Base-by-base conservation (phyloP, 2,329 filamentous ascomycete genomes). In the Talaromyces verruculosus region DNA sequence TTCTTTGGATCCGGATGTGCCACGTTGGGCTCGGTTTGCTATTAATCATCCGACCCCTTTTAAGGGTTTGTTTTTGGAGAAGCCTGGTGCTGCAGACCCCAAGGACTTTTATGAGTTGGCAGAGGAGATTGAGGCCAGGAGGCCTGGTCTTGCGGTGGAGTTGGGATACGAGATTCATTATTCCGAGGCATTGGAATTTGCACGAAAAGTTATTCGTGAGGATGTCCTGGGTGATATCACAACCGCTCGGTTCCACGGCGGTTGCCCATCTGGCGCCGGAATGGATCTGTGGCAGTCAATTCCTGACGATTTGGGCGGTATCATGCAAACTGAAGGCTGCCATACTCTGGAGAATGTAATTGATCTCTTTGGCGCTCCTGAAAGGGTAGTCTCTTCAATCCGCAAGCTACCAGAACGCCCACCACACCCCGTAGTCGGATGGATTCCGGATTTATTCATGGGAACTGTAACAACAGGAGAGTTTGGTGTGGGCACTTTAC, bases 131-230 rank as follows among this genome's bases (percentile, higher is more conserved):
- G 55, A 68, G 35, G 13, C 43, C 3, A 65, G 63, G 19, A 58
- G 65, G n/a, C 65, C 65, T 0, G 53, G 58, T 11, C 63, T 70
- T 19, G 67, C 63, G 0, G 66, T 70, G 2, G 68, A 70, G 35
- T 15, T 70, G 13, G 68, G 68, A 7, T 70, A 68, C 47, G 68
- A 70, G 30, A 64, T 69, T 35, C 68, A 70, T 57, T 70, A 70
- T 47, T 68, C 66, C 8, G 67, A 70, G 30, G 57, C 67, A 0
- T 41, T 70, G 17, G 66, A 64, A 5, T 70, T 70, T 58, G 68
- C 67, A 3, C 62, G 68, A 15, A 63, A 68, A 47, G 63, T 69
- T 5, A 61, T 70, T 22, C 67, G 63, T 19, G 66, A 67, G 60
- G 59, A 47, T 19, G 63, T 69, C 15, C n/a, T 70, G 15, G 69